Evolutionary conservation across 306 rosid genomes (phyloP).

Genomic region (Cucumis cinereus): DNA sequence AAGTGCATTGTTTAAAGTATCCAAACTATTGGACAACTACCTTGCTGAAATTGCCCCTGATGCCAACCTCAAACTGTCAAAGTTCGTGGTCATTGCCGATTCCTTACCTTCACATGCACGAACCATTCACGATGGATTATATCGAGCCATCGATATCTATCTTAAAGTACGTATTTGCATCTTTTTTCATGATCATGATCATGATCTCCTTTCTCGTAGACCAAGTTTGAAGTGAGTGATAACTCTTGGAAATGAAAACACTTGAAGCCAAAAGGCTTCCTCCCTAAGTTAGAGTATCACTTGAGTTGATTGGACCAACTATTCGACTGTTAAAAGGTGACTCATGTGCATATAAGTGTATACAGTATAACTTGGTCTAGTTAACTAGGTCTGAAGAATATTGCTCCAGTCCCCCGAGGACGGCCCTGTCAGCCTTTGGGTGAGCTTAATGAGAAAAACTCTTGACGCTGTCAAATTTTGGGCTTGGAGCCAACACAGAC

Average conservation of each 20-base stretch:
- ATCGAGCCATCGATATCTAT: conserved; percentile 84
- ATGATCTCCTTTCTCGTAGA: background rate
- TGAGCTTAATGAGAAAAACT: background rate
- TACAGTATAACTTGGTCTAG: background rate
- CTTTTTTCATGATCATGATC: background rate
- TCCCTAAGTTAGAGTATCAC: background rate
- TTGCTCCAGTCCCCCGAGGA: background rate
- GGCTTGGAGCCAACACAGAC: background rate
- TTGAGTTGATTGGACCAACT: background rate
- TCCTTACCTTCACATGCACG: conserved; percentile 83
- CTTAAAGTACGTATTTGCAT: conserved; percentile 47
- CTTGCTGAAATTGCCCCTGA: conserved; percentile 96
- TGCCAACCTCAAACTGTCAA: conserved; percentile 84
- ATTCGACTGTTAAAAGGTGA: background rate
- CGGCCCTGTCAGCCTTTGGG: background rate
- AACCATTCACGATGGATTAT: conserved; percentile 75
- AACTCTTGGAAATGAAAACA: background rate
- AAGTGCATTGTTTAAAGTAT: conserved; percentile 64
- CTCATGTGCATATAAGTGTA: background rate
- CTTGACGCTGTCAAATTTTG: background rate
- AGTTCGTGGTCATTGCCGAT: conserved; percentile 80
- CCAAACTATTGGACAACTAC: conserved; percentile 83
- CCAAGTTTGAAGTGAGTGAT: background rate
- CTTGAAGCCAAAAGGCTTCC: background rate
- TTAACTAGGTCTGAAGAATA: background rate